Percentiles rank a stretch among this genome's conserved stretches.
These are phyloP conservation scores for Volvox reticuliferus DNA, from an alignment of 139 green algal species.

Conservation along the genomic window DNA sequence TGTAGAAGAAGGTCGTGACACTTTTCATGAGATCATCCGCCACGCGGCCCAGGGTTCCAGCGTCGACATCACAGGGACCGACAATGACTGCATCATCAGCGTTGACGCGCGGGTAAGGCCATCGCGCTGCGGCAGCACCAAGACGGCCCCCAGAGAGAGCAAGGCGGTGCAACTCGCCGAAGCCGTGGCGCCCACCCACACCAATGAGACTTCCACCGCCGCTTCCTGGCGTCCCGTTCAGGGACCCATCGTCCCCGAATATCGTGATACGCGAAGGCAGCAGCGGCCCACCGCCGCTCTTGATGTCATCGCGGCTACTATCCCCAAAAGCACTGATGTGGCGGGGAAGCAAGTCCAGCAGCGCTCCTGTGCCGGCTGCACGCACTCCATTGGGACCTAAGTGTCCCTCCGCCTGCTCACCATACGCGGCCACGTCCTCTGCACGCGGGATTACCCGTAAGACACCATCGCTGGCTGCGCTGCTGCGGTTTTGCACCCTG, in stretches of 20 bases:
- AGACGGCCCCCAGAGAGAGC: neutral
- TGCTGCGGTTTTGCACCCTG: neutral
- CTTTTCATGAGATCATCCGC: too few species aligned
- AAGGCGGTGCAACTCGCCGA: neutral
- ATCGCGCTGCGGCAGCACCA: neutral
- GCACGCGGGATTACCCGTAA: neutral
- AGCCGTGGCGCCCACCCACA: neutral
- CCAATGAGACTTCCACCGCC: neutral
- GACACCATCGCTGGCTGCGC: conserved; percentile 11
- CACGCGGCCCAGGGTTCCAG: too few species aligned
- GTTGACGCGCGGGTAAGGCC: neutral
- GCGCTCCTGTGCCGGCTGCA: neutral
- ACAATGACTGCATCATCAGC: neutral
- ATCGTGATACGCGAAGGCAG: conserved; percentile 38
- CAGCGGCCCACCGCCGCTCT: conserved; percentile 49
- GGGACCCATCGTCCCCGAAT: conserved; percentile 15
- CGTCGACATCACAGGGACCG: too few species aligned
- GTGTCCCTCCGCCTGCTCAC: neutral
- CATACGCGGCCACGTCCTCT: neutral
- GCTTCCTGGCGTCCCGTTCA: neutral
- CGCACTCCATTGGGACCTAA: neutral
- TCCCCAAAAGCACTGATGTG: conserved; percentile 82
- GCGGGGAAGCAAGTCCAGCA: conserved; percentile 61
- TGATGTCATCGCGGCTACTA: conserved; percentile 44
- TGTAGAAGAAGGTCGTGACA: conserved; percentile 5